Evolutionary conservation across 208 protist species (phyloP).

Genomic region (Endotrypanum monterogeii): DNA sequence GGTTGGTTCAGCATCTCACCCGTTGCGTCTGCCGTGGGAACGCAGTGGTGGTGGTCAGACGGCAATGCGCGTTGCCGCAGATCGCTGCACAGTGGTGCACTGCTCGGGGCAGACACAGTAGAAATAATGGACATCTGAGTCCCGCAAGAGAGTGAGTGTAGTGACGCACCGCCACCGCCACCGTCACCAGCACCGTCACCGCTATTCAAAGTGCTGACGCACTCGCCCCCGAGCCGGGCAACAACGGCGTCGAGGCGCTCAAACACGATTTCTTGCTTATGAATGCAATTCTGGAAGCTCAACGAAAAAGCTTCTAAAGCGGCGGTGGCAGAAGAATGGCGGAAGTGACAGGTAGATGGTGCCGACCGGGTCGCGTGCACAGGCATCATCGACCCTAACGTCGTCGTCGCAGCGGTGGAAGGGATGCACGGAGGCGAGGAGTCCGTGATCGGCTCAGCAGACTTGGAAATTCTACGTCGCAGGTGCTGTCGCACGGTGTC

Average conservation of each 20-base stretch:
- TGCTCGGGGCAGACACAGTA: neutral
- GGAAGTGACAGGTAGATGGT: neutral
- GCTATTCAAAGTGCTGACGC: too few species aligned
- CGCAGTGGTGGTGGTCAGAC: neutral
- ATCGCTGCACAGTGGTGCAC: neutral
- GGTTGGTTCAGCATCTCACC: neutral
- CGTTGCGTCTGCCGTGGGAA: neutral
- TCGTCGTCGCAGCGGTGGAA: neutral
- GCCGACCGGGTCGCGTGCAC: neutral
- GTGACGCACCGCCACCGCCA: neutral
- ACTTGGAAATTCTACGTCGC: neutral
- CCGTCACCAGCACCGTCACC: too few species aligned
- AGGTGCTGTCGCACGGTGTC: neutral
- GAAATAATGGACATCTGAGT: neutral
- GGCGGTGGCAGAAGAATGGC: slow-evolving; percentile 5
- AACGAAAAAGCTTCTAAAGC: slow-evolving; percentile 24
- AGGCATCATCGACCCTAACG: neutral
- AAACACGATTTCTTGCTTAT: slow-evolving; percentile 21
- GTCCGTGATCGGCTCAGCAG: neutral
- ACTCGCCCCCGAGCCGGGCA: neutral
- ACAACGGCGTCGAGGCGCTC: slow-evolving; percentile 8
- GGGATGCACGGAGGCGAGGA: neutral
- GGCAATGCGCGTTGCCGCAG: neutral
- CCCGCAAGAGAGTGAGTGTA: neutral
- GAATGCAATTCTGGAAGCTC: slow-evolving; percentile 28